phyloP scores from a whole-genome alignment of 176 grass and related monocot species.

The Avena atlantica region DNA sequence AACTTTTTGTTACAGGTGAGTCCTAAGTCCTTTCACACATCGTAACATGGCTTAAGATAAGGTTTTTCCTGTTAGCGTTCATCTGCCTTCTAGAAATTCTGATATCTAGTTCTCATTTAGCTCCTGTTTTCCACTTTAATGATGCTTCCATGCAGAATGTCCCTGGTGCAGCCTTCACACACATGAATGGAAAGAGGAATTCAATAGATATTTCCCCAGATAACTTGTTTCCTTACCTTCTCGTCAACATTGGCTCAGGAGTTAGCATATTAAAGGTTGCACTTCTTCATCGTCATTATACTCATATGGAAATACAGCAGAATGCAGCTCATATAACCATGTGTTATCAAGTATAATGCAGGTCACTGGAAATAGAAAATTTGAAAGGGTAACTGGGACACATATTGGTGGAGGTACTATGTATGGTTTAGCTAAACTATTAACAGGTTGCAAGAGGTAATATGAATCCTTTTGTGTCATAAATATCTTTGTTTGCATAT shows the following conservation, averaged over 20 bases:
- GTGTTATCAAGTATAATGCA: slow-evolving; percentile 56
- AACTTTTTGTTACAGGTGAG: slow-evolving; percentile 93
- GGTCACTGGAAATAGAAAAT: slow-evolving; percentile 85
- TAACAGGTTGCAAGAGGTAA: slow-evolving; percentile 94
- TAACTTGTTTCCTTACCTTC: slow-evolving; percentile 90
- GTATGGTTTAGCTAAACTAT: slow-evolving; percentile 96
- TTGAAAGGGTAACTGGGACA: slow-evolving; percentile 96
- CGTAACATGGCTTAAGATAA: background rate
- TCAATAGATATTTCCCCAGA: slow-evolving; percentile 66
- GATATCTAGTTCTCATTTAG: slow-evolving; percentile 23
- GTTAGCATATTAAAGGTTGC: slow-evolving; percentile 95
- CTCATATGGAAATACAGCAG: slow-evolving; percentile 26
- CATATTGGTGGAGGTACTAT: slow-evolving; percentile 96
- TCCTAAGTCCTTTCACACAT: slow-evolving; percentile 15
- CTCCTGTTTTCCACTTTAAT: slow-evolving; percentile 22
- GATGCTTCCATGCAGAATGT: slow-evolving; percentile 67
- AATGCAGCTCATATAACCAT: slow-evolving; percentile 50
- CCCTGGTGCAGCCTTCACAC: slow-evolving; percentile 85
- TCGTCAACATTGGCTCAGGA: slow-evolving; percentile 96
- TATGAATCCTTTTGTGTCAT: background rate
- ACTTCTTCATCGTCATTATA: slow-evolving; percentile 32
- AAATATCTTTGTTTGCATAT: slow-evolving; percentile 30
- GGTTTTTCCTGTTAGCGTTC: background rate
- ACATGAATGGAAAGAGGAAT: slow-evolving; percentile 79
- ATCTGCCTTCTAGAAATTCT: background rate